Evolutionary conservation across 306 rosid genomes (phyloP), one percentile per base, ranked within the genome.

Genomic region (Citrullus mucosospermus): DNA sequence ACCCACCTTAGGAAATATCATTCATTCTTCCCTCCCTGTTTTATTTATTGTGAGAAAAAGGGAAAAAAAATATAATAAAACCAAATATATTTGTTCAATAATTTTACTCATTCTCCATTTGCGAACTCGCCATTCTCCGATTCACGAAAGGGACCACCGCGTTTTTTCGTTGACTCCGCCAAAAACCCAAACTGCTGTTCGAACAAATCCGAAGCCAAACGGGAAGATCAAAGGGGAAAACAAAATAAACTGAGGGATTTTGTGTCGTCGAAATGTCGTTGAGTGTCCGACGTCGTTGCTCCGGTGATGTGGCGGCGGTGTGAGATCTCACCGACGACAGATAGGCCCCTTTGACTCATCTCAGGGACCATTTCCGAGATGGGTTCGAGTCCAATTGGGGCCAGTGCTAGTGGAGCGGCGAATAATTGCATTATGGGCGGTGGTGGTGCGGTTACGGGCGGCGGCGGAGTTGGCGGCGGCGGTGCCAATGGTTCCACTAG

Each of bases 351-450:
- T 38, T 66, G 81, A 34, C 85, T 34, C 62, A 30, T 60, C 50
- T 28, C 76, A 44, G 71, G n/a, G 28, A 20, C 34, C 41, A 44
- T 81, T 77, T 20, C 77, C 22, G 59, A 46, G 41, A 93, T 93
- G 93, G 96, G 93, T 78, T 86, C 88, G 80, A 89, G 89, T 13
- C 93, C 87, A 61, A 80, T 86, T 50, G 71, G 74, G 57, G 59
- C 46, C 80, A 80, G 82, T 17, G 74, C 69, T 2, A 58, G 82
- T 30, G 85, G 82, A 8, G 55, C 78, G 9, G 84, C 79, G 0
- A 78, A 41, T 61, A 78, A 30, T 78, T 60, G 18, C 81, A 76
- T 57, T 48, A 38, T 71, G 17, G 80, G 81, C 59, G 83, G 83
- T 6, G 80, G 81, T 0, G 81, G 66, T 20, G 84, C 72, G 7